These are phyloP conservation scores for Sambucus nigra DNA, from an alignment of 129 eudicot species.

Conservation along the genomic window DNA sequence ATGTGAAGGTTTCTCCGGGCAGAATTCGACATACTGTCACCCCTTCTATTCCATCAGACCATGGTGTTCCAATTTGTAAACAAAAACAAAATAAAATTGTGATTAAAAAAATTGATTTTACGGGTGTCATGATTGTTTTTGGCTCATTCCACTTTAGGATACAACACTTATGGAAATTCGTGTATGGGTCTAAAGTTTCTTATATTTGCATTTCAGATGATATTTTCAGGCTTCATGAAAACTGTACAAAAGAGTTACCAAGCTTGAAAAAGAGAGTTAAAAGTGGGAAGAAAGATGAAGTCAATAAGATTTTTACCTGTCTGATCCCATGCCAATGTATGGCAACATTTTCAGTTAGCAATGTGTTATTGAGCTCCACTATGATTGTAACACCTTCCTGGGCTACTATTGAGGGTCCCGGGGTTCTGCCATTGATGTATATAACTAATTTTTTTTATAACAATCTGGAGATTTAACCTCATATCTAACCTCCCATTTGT, in stretches of 20 bases:
- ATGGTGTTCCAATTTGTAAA: slow-evolving; percentile 57
- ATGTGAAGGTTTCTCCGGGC: slow-evolving; percentile 78
- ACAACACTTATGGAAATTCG: no score
- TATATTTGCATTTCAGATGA: no score
- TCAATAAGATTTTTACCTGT: slow-evolving; percentile 35
- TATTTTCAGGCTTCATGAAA: no score
- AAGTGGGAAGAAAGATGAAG: no score
- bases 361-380: slow-evolving; percentile 60
- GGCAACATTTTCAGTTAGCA: slow-evolving; percentile 71
- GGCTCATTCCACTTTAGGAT: no score
- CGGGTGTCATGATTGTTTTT: no score
- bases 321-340: slow-evolving; percentile 94
- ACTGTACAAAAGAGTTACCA: no score
- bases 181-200: no score
- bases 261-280: no score
- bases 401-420: slow-evolving; percentile 71
- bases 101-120: no score
- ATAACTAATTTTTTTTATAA: slow-evolving; percentile 41
- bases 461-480: slow-evolving; percentile 80
- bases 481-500: slow-evolving; percentile 76
- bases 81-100: no score
- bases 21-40: slow-evolving; percentile 70
- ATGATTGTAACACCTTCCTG: slow-evolving; percentile 57
- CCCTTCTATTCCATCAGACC: slow-evolving; percentile 88
- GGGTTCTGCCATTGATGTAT: slow-evolving; percentile 59